Evolutionary conservation across 345 rosid species (phyloP).

Genomic region (Pugionium cornutum): DNA sequence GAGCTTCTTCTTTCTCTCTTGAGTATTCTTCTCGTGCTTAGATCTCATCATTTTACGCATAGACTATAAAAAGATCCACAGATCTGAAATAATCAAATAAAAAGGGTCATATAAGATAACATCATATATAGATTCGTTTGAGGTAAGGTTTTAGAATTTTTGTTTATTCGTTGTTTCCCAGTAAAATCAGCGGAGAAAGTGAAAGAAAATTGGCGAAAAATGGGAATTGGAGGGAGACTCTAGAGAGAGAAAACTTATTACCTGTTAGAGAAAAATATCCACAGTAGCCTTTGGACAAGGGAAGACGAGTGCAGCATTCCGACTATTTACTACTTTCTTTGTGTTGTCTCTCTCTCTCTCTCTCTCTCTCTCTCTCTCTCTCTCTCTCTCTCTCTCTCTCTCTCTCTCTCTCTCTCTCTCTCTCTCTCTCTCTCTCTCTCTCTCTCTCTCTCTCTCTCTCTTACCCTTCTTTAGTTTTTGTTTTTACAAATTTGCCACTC

Average conservation of each 20-base stretch:
- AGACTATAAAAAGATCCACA: slow-evolving; percentile 23
- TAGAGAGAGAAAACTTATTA: slow-evolving; percentile 26
- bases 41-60: slow-evolving; percentile 30
- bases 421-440: slow-evolving; percentile 17
- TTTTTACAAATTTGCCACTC: slow-evolving; percentile 24
- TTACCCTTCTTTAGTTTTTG: slow-evolving; percentile 22
- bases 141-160: neutral
- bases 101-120: slow-evolving; percentile 1
- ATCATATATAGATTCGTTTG: slow-evolving; percentile 6
- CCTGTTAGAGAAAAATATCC: slow-evolving; percentile 40
- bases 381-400: slow-evolving; percentile 17
- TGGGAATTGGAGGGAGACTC: slow-evolving; percentile 24
- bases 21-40: slow-evolving; percentile 18
- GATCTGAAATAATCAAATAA: slow-evolving; percentile 32
- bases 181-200: slow-evolving; percentile 30
- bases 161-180: neutral
- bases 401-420: slow-evolving; percentile 13
- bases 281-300: slow-evolving; percentile 35
- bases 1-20: slow-evolving; percentile 8
- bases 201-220: slow-evolving; percentile 33
- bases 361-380: neutral
- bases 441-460: neutral
- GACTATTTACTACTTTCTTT: slow-evolving; percentile 31
- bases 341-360: neutral
- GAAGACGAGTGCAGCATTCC: slow-evolving; percentile 30